Conservation (phyloP, 495 filamentous ascomycete species). For the Penicillium subrubescens region DNA sequence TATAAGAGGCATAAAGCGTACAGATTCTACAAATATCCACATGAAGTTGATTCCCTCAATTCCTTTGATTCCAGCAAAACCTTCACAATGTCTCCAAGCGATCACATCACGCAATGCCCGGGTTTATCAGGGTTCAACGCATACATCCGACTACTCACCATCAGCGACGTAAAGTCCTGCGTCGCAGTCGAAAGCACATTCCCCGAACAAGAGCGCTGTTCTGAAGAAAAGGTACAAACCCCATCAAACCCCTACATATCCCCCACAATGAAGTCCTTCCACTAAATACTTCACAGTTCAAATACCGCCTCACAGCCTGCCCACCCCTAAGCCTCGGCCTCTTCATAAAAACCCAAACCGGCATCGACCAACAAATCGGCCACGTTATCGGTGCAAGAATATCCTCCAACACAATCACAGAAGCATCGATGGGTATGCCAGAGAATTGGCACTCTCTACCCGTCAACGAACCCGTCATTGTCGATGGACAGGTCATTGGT, state of each 20-base stretch:
- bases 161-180: constrained; percentile 26
- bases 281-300: constrained; percentile 16
- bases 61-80: neutral
- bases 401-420: constrained; percentile 13
- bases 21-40: neutral
- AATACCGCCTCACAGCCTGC: constrained; percentile 21
- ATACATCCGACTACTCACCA: constrained; percentile 16
- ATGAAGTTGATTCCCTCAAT: neutral
- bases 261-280: too few species aligned
- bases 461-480: neutral
- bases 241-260: too few species aligned
- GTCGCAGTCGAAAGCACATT: constrained; percentile 25
- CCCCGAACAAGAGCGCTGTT: constrained; percentile 25
- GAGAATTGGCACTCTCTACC: constrained; percentile 20
- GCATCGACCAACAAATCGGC: constrained; percentile 16
- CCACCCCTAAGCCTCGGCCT: constrained; percentile 27
- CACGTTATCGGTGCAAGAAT: constrained; percentile 25
- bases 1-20: neutral
- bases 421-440: constrained; percentile 28
- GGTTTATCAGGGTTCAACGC: constrained; percentile 2
- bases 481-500: constrained; percentile 19
- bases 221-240: constrained; percentile 25
- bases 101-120: neutral
- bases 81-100: neutral
- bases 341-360: constrained; percentile 15